Evolutionary conservation across 495 filamentous ascomycete genomes (phyloP).

Genomic region (Xylaria curta): DNA sequence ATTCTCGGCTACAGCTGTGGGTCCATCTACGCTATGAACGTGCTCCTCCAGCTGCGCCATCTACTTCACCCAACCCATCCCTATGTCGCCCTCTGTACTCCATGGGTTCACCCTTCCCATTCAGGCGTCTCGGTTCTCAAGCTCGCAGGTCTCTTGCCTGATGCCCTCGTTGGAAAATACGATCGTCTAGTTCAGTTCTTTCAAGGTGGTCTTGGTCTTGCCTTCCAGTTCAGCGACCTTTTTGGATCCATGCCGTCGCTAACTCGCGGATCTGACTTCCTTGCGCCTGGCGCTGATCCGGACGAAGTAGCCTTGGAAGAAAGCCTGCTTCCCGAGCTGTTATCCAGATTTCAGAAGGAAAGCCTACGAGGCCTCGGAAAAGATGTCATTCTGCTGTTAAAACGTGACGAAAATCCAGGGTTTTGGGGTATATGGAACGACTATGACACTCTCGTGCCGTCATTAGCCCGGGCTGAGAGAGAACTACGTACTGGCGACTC

Average conservation of each 20-base stretch:
- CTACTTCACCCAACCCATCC: constrained; percentile 46
- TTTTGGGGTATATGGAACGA: constrained; percentile 19
- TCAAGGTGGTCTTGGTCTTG: constrained; percentile 4
- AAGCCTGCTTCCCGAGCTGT: not conserved
- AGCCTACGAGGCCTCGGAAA: constrained; percentile 7
- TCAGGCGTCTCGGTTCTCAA: constrained; percentile 39
- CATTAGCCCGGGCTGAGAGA: constrained; percentile 13
- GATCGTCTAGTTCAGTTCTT: constrained; percentile 46
- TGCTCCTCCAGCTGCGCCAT: constrained; percentile 44
- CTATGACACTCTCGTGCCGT: constrained; percentile 21
- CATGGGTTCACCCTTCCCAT: constrained; percentile 54
- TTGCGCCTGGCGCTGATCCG: constrained; percentile 8
- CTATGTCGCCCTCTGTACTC: constrained; percentile 47
- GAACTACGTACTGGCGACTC: not conserved
- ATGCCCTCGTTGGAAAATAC: constrained; percentile 40
- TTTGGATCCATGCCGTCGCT: constrained; percentile 1
- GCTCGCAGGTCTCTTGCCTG: constrained; percentile 31
- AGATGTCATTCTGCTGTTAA: constrained; percentile 16
- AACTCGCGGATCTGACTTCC: not conserved
- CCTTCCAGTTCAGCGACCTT: constrained; percentile 13
- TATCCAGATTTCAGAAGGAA: not conserved
- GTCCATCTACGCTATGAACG: constrained; percentile 55
- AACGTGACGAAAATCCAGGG: constrained; percentile 10
- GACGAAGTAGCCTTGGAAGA: constrained; percentile 8
- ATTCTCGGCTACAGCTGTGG: constrained; percentile 53